phyloP scores from a whole-genome alignment of 768 basidiomycete genomes.

The Leccinum uliginosum region DNA sequence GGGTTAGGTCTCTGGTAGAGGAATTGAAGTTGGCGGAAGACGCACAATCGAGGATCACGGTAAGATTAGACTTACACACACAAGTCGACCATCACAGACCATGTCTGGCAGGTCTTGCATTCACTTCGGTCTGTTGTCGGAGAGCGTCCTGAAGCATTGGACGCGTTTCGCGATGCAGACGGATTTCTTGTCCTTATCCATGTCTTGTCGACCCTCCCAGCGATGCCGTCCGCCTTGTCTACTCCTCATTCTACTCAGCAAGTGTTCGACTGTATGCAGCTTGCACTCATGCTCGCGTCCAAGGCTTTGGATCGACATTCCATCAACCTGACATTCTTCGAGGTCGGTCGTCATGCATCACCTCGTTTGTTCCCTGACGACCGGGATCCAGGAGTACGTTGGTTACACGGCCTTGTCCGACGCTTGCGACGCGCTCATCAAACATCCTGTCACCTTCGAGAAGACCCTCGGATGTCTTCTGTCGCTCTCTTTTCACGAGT shows the following conservation, averaged over 20 bases:
- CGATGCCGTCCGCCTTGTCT: slow-evolving; percentile 23
- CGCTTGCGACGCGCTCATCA: slow-evolving; percentile 52
- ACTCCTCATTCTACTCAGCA: slow-evolving; percentile 35
- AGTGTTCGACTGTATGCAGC: slow-evolving; percentile 49
- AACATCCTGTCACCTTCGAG: slow-evolving; percentile 43
- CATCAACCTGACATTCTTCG: slow-evolving; percentile 60
- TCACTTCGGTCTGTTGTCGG: slow-evolving; percentile 68
- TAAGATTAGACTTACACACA: slow-evolving; percentile 24
- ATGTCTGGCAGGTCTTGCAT: slow-evolving; percentile 45
- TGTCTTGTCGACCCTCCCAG: slow-evolving; percentile 56
- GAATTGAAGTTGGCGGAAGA: slow-evolving; percentile 58
- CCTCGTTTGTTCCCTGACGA: slow-evolving; percentile 12
- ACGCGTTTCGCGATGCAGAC: slow-evolving; percentile 77
- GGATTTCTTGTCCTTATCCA: slow-evolving; percentile 76
- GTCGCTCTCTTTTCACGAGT: slow-evolving; percentile 62
- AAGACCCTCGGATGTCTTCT: slow-evolving; percentile 65
- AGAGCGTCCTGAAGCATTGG: slow-evolving; percentile 62
- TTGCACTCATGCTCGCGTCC: slow-evolving; percentile 61
- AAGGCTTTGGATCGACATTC: slow-evolving; percentile 57
- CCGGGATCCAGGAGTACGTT: slow-evolving; percentile 34
- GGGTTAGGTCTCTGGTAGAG: slow-evolving; percentile 69
- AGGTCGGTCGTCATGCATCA: slow-evolving; percentile 41
- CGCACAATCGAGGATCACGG: slow-evolving; percentile 46
- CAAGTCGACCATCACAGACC: not conserved
- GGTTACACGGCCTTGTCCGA: slow-evolving; percentile 63